Evolutionary conservation across 116 monocot species (phyloP), one percentile per base, ranked within the genome.

Genomic region (Zostera marina): DNA sequence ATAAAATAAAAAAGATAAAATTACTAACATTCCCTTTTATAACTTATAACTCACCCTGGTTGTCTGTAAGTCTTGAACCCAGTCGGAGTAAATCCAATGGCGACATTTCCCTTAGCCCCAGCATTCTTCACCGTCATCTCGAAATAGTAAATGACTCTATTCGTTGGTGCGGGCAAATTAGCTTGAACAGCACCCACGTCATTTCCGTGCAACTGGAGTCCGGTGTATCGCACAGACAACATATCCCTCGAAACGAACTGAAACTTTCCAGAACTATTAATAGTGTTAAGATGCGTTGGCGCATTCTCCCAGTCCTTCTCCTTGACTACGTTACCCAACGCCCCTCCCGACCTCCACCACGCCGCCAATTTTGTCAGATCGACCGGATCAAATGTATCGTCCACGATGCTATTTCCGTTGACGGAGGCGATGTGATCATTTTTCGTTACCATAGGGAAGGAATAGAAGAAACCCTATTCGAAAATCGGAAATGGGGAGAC

Each of bases 161-260:
- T 63, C 9, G 75, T 75, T 19, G 81, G 86, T 9, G 75, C 85
- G 47, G 87, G 68, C 43, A 60, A 67, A 43, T 87, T 56, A 16
- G 79, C 87, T 69, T 87, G 87, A 25, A 82, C 82, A 46, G 58
- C 68, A 5, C 87, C 87, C 42, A 87, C 87, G 47, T 87, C 87
- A 39, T 82, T 76, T 24, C 74, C 82, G 61, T 82, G 82, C 38
- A 74, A 71, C 14, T 65, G 52, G 52, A 3, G 44, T 11, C 71
- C 59, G 13, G 41, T 11, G 72, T 79, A 87, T 26, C 59, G 56
- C 46, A 79, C 82, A 39, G 87, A 76, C 55, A 87, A 65, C 76
- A 74, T 82, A 74, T 87, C 82, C 56, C 59, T 59, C n/a, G 82
- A 87, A 25, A 87, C 82, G 5, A 68, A 42, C 57, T 73, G 61